phyloP scores from a whole-genome alignment of 2,329 filamentous ascomycete species.

The Botrytis fragariae region DNA sequence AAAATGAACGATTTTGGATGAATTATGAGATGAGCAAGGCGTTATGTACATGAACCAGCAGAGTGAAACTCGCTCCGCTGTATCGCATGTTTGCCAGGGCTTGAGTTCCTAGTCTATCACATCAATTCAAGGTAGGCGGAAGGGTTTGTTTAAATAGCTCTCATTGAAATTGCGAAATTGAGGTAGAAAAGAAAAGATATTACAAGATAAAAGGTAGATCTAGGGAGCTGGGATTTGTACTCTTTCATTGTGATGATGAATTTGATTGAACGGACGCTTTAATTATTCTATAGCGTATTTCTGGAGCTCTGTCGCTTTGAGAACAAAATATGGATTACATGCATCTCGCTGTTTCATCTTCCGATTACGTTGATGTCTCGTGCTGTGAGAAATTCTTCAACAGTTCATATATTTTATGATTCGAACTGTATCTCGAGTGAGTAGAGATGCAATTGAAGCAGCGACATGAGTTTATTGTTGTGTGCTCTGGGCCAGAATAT shows the following conservation, averaged over 20 bases:
- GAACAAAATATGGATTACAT: too few relatives aligned
- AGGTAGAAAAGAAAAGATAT: background rate
- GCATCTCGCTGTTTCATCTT: background rate
- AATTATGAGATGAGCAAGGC: too few relatives aligned
- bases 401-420: fast-evolving
- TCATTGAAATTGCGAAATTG: background rate
- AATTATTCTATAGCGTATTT: background rate
- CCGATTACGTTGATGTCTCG: background rate
- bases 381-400: fast-evolving
- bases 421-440: background rate
- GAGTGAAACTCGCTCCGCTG: background rate
- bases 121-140: background rate
- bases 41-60: background rate
- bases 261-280: background rate
- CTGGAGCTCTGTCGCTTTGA: too few relatives aligned
- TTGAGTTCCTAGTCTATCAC: background rate
- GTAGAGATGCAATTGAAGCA: background rate
- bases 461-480: background rate
- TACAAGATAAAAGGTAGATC: background rate
- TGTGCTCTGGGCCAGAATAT: fast-evolving
- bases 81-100: background rate
- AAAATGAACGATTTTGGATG: too few relatives aligned
- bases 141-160: background rate
- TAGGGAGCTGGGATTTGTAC: background rate
- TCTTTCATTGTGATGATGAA: background rate